Percentiles rank a stretch among this genome's conserved stretches.
Conservation (phyloP, 306 rosid species). For the Adenanthera pavonina region DNA sequence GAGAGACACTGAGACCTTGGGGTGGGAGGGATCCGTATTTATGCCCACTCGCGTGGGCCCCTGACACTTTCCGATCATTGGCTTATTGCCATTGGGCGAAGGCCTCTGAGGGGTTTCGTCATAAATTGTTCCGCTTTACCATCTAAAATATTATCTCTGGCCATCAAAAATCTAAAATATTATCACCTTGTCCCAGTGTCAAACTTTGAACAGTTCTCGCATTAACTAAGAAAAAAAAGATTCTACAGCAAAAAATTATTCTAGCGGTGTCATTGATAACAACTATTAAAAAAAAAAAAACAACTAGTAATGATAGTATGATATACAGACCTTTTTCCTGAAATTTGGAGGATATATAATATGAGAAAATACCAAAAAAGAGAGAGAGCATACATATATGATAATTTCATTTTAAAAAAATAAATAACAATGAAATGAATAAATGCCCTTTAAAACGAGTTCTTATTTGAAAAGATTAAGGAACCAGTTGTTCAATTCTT, state of each 20-base stretch:
- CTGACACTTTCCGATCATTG: not conserved
- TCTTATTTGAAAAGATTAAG: not conserved
- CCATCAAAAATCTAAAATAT: not conserved
- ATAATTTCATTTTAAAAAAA: too few species aligned
- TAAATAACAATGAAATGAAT: too few species aligned
- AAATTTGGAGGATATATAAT: not conserved
- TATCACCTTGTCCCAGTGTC: not conserved
- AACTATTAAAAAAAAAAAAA: not conserved
- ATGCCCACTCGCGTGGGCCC: constrained; percentile 33
- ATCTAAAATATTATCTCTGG: not conserved
- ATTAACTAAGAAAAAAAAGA: not conserved
- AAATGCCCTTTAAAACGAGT: too few species aligned
- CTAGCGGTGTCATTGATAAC: not conserved
- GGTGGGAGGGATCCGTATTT: constrained; percentile 41
- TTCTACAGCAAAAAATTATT: not conserved
- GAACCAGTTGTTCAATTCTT: not conserved
- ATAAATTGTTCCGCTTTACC: not conserved
- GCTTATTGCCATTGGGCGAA: not conserved
- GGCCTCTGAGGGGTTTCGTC: not conserved
- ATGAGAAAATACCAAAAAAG: too few species aligned
- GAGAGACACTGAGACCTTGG: not conserved
- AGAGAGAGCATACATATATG: too few species aligned
- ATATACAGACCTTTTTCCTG: too few species aligned
- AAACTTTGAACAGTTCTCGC: not conserved
- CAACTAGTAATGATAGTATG: too few species aligned